Evolutionary conservation across 1,284 basidiomycete genomes (phyloP), one percentile per base, ranked within the genome.

Genomic region (Coriolopsis trogii): DNA sequence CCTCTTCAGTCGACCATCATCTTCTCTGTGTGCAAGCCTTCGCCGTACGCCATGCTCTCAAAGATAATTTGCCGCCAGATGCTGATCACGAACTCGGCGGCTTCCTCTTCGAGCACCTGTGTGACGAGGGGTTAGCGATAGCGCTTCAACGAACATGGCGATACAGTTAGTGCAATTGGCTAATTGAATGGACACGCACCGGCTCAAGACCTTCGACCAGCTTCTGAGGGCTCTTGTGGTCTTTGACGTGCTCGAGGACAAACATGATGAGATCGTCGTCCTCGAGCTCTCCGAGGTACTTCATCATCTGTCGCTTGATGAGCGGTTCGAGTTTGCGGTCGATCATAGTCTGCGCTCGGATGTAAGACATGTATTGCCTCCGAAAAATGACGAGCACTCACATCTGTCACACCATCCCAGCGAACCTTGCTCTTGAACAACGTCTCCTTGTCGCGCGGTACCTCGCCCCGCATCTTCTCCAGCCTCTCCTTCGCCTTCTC

Each of bases 201-300:
- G 91, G 88, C 71, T 91, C 91, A 28, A 96, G 73, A 13, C 91
- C 92, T 62, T 95, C 93, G 8, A 93, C 81, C 0, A 95, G 78
- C 62, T 91, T 92, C 47, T 79, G 78, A 0, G 92, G 89, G 13
- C 80, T 75, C 65, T 93, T 95, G 64, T 89, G 88, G 55, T 92
- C 91, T 65, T 90, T 88, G 41, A 95, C 71, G 68, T 95, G 91
- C 66, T 95, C 93, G 15, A 94, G 73, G 10, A 91, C 91, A 65
- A 93, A 95, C 80, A 95, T 89, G 42, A 93, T 85, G 46, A 95
- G 77, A 61, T 96, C 93, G 55, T 92, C 90, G 61, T 92, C 89
- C 56, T 93, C 91, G 57, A 92, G 78, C 64, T 94, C 91, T 51
- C 93, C 93, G 4, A 95, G 80, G 62, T 89, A 91, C 66, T 89